These are phyloP conservation scores for Spirogloea muscicola DNA, from an alignment of 139 green algal species.

Conservation along the genomic window DNA sequence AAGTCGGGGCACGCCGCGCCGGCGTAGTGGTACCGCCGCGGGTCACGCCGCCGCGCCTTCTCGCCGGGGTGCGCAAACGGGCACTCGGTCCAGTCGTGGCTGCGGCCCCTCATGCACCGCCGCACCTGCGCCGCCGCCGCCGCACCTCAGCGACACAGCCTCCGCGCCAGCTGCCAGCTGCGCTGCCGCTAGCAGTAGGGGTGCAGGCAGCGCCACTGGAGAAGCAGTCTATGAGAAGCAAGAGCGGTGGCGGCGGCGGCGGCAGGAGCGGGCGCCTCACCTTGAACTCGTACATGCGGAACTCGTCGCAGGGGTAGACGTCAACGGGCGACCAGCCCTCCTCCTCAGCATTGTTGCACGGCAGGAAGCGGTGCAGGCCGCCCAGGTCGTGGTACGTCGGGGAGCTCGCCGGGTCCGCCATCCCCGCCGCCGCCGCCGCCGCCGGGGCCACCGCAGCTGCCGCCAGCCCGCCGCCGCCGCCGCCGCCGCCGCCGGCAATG, in stretches of 20 bases:
- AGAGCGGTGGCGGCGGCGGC: too few relatives aligned
- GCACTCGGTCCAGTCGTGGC: conserved; percentile 92
- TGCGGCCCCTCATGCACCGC: conserved; percentile 59
- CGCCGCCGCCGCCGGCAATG: too few relatives aligned
- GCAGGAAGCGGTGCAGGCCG: too few relatives aligned
- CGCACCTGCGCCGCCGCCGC: too few relatives aligned
- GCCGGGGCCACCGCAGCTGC: neutral
- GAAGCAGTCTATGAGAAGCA: too few relatives aligned
- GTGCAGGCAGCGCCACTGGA: too few relatives aligned
- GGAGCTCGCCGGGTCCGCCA: neutral
- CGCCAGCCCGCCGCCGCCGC: too few relatives aligned
- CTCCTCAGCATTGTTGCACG: conserved; percentile 2
- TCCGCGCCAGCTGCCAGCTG: too few relatives aligned
- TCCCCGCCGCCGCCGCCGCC: neutral
- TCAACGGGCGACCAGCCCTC: conserved; percentile 1
- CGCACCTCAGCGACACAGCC: too few relatives aligned
- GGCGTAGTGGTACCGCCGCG: conserved; percentile 71
- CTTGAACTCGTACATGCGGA: conserved; percentile 58
- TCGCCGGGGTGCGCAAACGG: conserved; percentile 90
- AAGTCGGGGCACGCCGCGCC: conserved; percentile 88
- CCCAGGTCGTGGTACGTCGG: too few relatives aligned
- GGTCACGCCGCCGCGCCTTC: conserved; percentile 83
- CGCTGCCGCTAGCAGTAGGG: too few relatives aligned
- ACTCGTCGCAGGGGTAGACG: conserved; percentile 30
- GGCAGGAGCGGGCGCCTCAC: too few relatives aligned